Evolutionary conservation across 805 yeast species (phyloP), one percentile per base, ranked within the genome.

Genomic region (Starmerella davenportii): DNA sequence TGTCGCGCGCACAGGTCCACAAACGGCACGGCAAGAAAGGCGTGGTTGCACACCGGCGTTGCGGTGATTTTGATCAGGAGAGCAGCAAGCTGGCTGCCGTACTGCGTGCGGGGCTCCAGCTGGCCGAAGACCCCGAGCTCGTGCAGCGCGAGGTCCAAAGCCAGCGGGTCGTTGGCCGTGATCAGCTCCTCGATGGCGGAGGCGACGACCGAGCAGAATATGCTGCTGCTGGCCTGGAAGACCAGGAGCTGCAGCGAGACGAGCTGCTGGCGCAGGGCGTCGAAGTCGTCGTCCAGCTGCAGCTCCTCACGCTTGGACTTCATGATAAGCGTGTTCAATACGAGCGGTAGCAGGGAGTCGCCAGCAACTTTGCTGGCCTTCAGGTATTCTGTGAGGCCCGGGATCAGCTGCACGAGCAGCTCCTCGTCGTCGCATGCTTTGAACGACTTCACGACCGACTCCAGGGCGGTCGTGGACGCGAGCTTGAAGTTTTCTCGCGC

Each of bases 201-300:
- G 2, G 79, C 68, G 24, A 78, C 60, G 21, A 68, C 70, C 25
- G 73, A 74, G 30, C 76, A 51, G 53, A 69, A 79, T 37, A 81
- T 58, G 20, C 68, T 69, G 21, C 79, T 74, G 43, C 67, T 69
- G 35, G 72, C 68, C 5, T 66, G 54, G 5, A 74, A 74, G 37
- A 90, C 74, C 21, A 82, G 74, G 49, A 90, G 95, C 58, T 90
- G 95, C 51, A 87, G 76, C 8, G 69, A 64, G 50, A 77, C 76
- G 45, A 90, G 65, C 52, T 72, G 77, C 5, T 65, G 56, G 57
- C 99, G 72, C 37, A 82, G 68, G 44, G 87, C 95, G 43, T 63
- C 65, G 49, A 87, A 87, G 30, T 48, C 52, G 13, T 35, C 43
- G 18, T 40, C 43, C 17, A 30, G 53, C 42, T 77, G 80, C 43